phyloP scores from a whole-genome alignment of 129 eudicot genomes.

The Flaveria trinervia region DNA sequence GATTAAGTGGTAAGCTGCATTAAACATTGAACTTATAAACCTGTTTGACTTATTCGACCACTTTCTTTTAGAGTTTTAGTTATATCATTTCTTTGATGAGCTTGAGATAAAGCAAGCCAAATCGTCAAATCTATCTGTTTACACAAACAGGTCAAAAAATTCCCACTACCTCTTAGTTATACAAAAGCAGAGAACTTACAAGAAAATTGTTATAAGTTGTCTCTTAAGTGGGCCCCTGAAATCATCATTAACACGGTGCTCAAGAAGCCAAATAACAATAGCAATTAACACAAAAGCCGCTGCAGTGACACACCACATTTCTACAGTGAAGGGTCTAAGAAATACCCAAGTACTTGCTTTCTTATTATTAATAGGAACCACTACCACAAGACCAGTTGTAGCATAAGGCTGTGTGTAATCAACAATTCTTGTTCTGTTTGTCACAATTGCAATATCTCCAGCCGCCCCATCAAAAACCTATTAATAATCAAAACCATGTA shows the following conservation, averaged over 20 bases:
- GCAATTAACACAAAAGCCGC: conserved; percentile 61
- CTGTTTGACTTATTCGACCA: neutral
- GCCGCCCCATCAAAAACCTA: conserved; percentile 83
- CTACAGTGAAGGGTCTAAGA: conserved; percentile 59
- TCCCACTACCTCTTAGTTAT: neutral
- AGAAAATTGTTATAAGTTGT: conserved; percentile 58
- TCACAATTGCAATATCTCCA: conserved; percentile 80
- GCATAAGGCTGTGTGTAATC: conserved; percentile 86
- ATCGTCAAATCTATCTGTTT: neutral
- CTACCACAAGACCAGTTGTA: conserved; percentile 72
- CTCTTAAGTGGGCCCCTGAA: conserved; percentile 75
- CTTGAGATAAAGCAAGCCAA: neutral
- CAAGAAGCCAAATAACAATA: conserved; percentile 74
- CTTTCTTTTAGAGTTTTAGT: neutral
- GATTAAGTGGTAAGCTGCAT: neutral
- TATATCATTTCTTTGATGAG: neutral
- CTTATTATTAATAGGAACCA: conserved; percentile 51
- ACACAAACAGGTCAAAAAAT: neutral
- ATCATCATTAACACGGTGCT: conserved; percentile 77
- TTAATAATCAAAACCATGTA: conserved; percentile 7
- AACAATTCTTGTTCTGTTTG: conserved; percentile 68
- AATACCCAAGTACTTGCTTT: conserved; percentile 69
- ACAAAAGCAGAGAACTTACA: conserved; percentile 43
- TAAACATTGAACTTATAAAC: neutral
- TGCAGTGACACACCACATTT: conserved; percentile 68